Conservation (phyloP, 2,329 filamentous ascomycete genomes). For the Ceratocystis diversiconidia region DNA sequence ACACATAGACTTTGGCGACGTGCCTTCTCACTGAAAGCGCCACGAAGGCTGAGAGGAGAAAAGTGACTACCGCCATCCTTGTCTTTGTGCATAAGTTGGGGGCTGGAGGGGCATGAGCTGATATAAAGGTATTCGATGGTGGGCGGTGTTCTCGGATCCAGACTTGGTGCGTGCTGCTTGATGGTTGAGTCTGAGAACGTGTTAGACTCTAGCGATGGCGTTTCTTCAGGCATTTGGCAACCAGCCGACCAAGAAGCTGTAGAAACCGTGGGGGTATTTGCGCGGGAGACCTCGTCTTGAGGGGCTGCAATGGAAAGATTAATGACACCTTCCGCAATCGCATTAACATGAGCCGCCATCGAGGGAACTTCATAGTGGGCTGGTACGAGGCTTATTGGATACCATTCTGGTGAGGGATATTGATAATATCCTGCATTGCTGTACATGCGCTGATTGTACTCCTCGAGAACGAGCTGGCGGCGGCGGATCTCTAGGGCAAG, state of each 20-base stretch:
- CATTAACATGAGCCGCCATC: background rate
- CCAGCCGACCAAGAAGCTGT: background rate
- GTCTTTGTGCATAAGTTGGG: background rate
- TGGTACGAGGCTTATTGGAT: background rate
- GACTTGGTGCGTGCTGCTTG: background rate
- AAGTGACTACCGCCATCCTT: background rate
- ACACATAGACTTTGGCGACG: slow-evolving; percentile 16
- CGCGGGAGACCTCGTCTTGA: background rate
- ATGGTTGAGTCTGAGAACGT: slow-evolving; percentile 10
- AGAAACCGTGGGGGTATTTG: background rate
- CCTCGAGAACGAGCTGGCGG: slow-evolving; percentile 15
- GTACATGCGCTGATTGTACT: slow-evolving; percentile 14
- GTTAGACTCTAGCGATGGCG: slow-evolving; percentile 12
- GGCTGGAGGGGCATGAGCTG: slow-evolving; percentile 16
- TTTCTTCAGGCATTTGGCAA: slow-evolving; percentile 4
- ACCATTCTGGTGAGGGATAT: background rate
- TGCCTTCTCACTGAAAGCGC: background rate
- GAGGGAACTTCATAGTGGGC: background rate
- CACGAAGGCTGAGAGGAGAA: background rate
- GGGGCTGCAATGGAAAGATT: background rate
- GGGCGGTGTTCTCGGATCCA: background rate
- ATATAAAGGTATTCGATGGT: background rate
- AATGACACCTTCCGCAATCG: background rate
- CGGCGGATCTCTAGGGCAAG: slow-evolving; percentile 16
- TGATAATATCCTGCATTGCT: slow-evolving; percentile 3